Evolutionary conservation across 1,139 yeast species (phyloP).

Genomic region (Candida tropicalis): DNA sequence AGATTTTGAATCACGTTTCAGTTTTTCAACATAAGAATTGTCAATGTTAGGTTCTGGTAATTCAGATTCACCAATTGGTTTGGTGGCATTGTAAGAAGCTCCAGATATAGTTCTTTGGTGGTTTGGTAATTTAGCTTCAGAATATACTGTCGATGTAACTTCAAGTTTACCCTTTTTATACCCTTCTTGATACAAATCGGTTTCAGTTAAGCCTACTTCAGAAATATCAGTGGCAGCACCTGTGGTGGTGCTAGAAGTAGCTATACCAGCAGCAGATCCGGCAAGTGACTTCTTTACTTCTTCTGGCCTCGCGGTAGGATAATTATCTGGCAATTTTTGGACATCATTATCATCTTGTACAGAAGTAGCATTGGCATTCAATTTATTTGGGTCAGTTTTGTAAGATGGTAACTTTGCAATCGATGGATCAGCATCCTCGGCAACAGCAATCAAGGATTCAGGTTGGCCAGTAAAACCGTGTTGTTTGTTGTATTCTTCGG

Average conservation of each 20-base stretch:
- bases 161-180: constrained; percentile 8
- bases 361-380: constrained; percentile 10
- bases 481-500: constrained; percentile 30
- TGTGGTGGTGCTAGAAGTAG: constrained; percentile 8
- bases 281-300: constrained; percentile 10
- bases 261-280: constrained; percentile 8
- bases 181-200: constrained; percentile 10
- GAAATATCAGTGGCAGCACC: constrained; percentile 12
- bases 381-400: constrained; percentile 12
- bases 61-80: constrained; percentile 12
- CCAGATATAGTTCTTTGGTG: constrained; percentile 13
- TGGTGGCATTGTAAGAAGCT: constrained; percentile 13
- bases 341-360: constrained; percentile 10
- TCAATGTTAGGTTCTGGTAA: constrained; percentile 6
- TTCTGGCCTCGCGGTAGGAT: constrained; percentile 11
- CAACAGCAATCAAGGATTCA: constrained; percentile 32
- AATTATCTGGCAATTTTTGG: constrained; percentile 13
- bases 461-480: constrained; percentile 27
- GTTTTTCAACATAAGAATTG: not conserved
- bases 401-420: constrained; percentile 23
- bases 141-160: not conserved
- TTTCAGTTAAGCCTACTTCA: constrained; percentile 7
- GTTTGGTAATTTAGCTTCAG: not conserved
- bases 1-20: not conserved
- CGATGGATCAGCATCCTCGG: constrained; percentile 26